Base-by-base conservation (phyloP, 371 early-diverging fungal genomes). In the Mucor saturninus region DNA sequence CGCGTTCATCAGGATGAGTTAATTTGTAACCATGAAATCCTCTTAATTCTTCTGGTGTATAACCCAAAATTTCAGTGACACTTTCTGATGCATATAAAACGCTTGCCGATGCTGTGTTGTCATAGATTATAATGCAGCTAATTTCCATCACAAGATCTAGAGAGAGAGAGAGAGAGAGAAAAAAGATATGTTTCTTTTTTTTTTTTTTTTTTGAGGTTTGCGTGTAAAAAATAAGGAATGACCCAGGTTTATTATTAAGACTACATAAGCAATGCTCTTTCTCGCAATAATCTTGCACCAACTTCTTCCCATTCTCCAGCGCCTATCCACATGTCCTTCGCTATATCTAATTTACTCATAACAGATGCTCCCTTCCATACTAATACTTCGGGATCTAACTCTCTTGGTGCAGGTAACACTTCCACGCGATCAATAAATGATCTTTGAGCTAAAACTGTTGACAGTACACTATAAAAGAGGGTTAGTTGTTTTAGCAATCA, bases 341-440 rank as follows among this genome's bases (percentile, higher is more conserved):
- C 85, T 38, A 82, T 79, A 29, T 95, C 96, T 26, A 95, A 76
- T 59, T 91, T 85, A 58, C 85, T 83, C 56, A 94, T 73, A 4
- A 96, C 94, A 4, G 92, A 85, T 0, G 85, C 96, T 2, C 96
- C 96, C 68, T 95, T 96, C 96, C 96, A 96, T 7, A 89, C 88
- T 53, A 96, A 65, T 43, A 92, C 70, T n/a, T 92, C 79, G 6
- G 94, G 91, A 57, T 96, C 96, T 52, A 96, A 73, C 54, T 96
- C 95, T 29, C 94, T 81, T 7, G 95, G 95, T 5, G 93, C 85
- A 5, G 90, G 89, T 39, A 92, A 67, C 1, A 94, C 89, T 51
- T 91, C 90, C 0, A 89, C 88, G 28, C 85, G 83, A 42, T 91
- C 91, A 31, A 90, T 80, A n/a, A 73, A 70, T 5, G 77, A 67